Base-by-base conservation (phyloP, 1,284 basidiomycete genomes). In the Albatrellus sp. region DNA sequence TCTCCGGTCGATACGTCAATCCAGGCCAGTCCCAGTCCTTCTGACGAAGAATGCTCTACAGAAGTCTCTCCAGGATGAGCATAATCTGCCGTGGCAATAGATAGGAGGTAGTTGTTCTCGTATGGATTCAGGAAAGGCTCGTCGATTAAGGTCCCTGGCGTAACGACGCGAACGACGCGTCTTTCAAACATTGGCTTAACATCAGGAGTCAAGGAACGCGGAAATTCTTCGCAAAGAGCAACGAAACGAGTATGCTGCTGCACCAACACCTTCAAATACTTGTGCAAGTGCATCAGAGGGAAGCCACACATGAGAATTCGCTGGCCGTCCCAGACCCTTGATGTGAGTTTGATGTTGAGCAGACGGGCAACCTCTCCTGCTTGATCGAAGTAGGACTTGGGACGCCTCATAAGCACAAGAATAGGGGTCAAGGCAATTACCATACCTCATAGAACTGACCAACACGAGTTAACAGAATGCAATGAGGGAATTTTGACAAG, bases 1-100 rank as follows among this genome's bases (percentile, higher is more conserved):
- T 93, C 89, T 48, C 92, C 91, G 0, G 92, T 96, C 4, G 91
- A 92, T n/a, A 93, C 77, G 58, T 97, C 93, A 24, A 90, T 90
- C 81, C 91, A 96, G 2, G 91, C 90, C 29, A 96, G 64, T 3
- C 84, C 86, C 20, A 74, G 50, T 24, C 24, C 16, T 48, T 34
- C 29, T 37, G 44, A 30, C 16, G 17, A 24, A 3, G 24, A 24
- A 4, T 24, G 24, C 24, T 24, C 24, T 24, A 24, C 4, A 24
- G 24, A 7, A 24, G 24, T 7, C 24, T 24, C 24, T 3, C 24
- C 24, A 7, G 24, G 24, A 24, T 24, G 24, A 24, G 4, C 24
- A 7, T 24, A 24, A 7, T 24, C 7, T 4, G 3, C 7, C 24
- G 24, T 24, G n/a, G 68, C 65, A 37, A 93, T 67, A 7, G 90